phyloP scores from a whole-genome alignment of 208 protist species.

The Leishmania amazonensis region DNA sequence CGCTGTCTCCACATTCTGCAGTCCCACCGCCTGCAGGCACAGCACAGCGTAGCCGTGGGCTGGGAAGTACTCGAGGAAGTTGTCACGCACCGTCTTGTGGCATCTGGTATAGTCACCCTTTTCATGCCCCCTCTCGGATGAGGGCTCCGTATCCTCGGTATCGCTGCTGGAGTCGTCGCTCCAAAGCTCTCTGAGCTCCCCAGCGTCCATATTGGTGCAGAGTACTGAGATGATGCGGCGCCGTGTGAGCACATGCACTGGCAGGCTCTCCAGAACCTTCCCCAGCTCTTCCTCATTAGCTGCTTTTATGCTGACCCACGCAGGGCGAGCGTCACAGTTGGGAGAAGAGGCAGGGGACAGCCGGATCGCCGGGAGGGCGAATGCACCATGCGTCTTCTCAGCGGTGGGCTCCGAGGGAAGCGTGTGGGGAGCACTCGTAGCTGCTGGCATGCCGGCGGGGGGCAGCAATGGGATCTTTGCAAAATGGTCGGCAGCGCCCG shows the following conservation, averaged over 20 bases:
- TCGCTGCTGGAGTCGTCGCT: background rate
- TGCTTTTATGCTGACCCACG: constrained; percentile 45
- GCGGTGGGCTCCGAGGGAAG: background rate
- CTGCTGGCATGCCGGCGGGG: background rate
- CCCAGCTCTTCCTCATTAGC: constrained; percentile 23
- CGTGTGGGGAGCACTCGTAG: background rate
- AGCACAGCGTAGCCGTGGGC: constrained; percentile 51
- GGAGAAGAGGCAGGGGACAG: constrained; percentile 7
- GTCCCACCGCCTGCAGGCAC: constrained; percentile 33
- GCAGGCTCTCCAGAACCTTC: constrained; percentile 44
- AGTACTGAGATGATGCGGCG: constrained; percentile 24
- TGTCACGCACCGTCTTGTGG: constrained; percentile 10
- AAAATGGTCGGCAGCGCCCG: constrained; percentile 11
- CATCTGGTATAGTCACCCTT: background rate
- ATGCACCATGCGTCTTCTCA: background rate
- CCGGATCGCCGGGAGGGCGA: constrained; percentile 4
- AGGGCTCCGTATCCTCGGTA: background rate
- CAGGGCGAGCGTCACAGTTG: constrained; percentile 9
- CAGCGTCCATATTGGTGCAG: background rate
- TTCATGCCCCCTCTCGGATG: background rate
- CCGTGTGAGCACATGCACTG: constrained; percentile 44
- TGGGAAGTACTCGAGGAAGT: constrained; percentile 63
- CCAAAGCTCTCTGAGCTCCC: background rate
- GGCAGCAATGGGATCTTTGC: background rate
- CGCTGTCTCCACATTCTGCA: constrained; percentile 6